Percentiles rank a stretch among this genome's conserved stretches.
Conservation (phyloP, 352 stramenopile species). For the Pseudoperonospora humuli region DNA sequence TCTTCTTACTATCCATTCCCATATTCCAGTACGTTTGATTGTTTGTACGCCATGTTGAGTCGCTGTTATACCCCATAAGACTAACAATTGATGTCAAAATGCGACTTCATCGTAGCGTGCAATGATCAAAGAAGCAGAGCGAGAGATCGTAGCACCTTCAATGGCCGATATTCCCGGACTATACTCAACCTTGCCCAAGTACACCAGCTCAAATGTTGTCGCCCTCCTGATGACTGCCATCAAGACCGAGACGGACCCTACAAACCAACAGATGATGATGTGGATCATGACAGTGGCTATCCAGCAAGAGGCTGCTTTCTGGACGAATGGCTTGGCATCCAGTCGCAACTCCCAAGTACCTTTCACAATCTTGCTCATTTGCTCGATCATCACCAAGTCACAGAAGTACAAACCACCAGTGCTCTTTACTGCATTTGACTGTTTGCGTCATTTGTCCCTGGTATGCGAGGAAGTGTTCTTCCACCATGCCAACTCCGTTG, state of each 20-base stretch:
- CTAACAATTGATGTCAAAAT: not conserved
- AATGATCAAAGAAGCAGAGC: slow-evolving; percentile 77
- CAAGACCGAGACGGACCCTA: slow-evolving; percentile 74
- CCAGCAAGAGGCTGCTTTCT: slow-evolving; percentile 81
- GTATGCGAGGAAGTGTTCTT: slow-evolving; percentile 71
- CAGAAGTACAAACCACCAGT: slow-evolving; percentile 75
- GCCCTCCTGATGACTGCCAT: slow-evolving; percentile 74
- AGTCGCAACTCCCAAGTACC: slow-evolving; percentile 80
- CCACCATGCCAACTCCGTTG: slow-evolving; percentile 67
- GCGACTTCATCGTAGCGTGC: slow-evolving; percentile 14
- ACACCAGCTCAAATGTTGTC: slow-evolving; percentile 82
- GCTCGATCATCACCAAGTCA: slow-evolving; percentile 77
- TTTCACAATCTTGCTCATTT: slow-evolving; percentile 80
- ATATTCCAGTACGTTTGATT: slow-evolving; percentile 33
- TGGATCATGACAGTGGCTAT: slow-evolving; percentile 83
- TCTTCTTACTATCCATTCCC: slow-evolving; percentile 71
- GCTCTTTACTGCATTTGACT: slow-evolving; percentile 82
- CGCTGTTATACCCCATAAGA: not conserved
- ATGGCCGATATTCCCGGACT: slow-evolving; percentile 63
- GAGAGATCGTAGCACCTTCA: slow-evolving; percentile 45
- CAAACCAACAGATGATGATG: slow-evolving; percentile 87
- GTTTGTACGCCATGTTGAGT: not conserved
- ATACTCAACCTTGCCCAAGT: slow-evolving; percentile 76
- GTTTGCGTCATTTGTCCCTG: slow-evolving; percentile 70
- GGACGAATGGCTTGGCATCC: slow-evolving; percentile 68